Percentiles rank a stretch among this genome's conserved stretches.
Evolutionary conservation across 805 yeast genomes (phyloP).

Genomic region (Spathaspora gorwiae): DNA sequence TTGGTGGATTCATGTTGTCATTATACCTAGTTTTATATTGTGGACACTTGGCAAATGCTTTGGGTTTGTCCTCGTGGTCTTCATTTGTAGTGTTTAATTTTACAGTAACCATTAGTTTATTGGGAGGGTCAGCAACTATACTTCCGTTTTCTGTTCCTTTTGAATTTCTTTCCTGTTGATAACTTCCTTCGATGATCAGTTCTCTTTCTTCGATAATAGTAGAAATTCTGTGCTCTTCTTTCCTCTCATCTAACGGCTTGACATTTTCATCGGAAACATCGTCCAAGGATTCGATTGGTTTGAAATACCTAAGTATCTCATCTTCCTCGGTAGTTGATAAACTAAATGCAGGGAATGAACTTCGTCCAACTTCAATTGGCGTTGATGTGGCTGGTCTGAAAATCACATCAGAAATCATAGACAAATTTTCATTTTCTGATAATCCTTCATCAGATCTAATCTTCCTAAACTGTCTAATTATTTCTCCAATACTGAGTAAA

Average conservation of each 20-base stretch:
- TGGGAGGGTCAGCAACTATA: too few species aligned
- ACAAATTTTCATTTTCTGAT: constrained; percentile 6
- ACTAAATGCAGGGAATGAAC: not conserved
- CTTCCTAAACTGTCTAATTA: constrained; percentile 37
- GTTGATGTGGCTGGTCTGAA: constrained; percentile 16
- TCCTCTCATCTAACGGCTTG: not conserved
- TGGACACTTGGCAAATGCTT: too few species aligned
- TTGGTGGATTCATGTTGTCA: too few species aligned
- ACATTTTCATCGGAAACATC: not conserved
- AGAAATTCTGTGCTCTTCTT: not conserved
- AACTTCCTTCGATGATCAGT: not conserved
- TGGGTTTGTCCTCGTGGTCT: too few species aligned
- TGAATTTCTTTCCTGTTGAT: too few species aligned
- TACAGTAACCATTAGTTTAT: too few species aligned
- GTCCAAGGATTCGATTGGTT: not conserved
- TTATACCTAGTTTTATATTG: too few species aligned
- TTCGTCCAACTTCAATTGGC: constrained; percentile 9
- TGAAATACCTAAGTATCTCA: not conserved
- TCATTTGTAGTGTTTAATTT: too few species aligned
- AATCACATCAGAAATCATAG: not conserved
- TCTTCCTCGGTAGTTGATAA: not conserved
- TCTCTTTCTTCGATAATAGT: not conserved
- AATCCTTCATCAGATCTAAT: constrained; percentile 41
- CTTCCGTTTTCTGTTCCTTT: too few species aligned
- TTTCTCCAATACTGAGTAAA: constrained; percentile 39